Evolutionary conservation across 73 alveolate genomes (phyloP), one percentile per base, ranked within the genome.

Genomic region (Paramecium sonneborni): DNA sequence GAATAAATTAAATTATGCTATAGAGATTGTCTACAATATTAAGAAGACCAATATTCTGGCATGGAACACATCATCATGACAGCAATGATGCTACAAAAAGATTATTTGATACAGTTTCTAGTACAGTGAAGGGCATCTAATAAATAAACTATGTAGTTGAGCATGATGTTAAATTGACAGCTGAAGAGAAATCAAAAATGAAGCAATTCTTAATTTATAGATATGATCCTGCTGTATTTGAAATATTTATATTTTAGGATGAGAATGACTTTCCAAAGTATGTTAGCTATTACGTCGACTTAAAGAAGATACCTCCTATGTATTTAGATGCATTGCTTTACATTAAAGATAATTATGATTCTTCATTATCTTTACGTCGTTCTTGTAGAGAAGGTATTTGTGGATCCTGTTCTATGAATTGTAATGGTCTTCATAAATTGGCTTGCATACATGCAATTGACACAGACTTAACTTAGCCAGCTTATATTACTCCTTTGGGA

Each of bases 311-410:
- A 82, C 98, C 98, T 23, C 99, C 99, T 39, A 96, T 96, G 99
- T 92, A 95, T 93, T 88, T 96, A 93, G 99, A 96, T 88, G 99
- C 99, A 37, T 87, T 96, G 20, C 92, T 96, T 92, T 94, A 96
- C 86, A 96, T 96, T 57, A 96, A 96, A 95, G 97, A 96, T 76
- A 97, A 98, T 85, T 95, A 95, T 39, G 99, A 98, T 93, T 95
- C 99, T 11, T 96, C 99, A 8, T 95, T 98, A 86, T 93, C 99
- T 18, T 95, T 98, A 86, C 94, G 99, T 86, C 79, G 99, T 28
- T 88, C 96, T 6, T 98, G 99, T 93, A 96, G 99, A 76, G 99
- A 98, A 91, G 99, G 99, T 23, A 98, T 98, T 70, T 98, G 99
- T 82, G 99, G 99, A 34, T 96, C 99, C 18, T 98, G 99, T 88